Percentiles rank a stretch among this genome's conserved stretches.
phyloP scores from a whole-genome alignment of 352 stramenopile genomes.

The Bremia lactucae region DNA sequence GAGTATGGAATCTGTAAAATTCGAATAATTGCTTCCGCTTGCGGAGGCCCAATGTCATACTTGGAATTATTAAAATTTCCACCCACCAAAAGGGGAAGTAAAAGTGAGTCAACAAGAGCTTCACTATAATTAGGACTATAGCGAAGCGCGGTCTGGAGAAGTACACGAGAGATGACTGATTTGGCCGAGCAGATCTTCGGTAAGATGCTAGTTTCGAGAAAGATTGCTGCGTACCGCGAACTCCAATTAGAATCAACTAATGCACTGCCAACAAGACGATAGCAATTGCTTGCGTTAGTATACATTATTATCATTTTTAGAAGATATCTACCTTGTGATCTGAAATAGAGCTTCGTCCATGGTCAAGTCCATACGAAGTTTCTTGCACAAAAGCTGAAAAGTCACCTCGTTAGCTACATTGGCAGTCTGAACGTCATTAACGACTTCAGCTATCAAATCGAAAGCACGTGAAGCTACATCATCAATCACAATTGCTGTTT shows the following conservation, averaged over 20 bases:
- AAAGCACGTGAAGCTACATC: conserved; percentile 20
- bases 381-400: conserved; percentile 34
- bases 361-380: conserved; percentile 31
- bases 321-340: conserved; percentile 30
- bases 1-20: conserved; percentile 43
- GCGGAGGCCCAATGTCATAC: conserved; percentile 25
- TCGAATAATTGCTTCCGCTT: conserved; percentile 59
- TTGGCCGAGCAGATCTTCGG: conserved; percentile 43
- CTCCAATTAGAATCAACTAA: conserved; percentile 63
- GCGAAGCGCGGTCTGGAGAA: conserved; percentile 46
- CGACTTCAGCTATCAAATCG: conserved; percentile 42
- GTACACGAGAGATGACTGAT: conserved; percentile 62
- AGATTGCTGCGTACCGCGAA: conserved; percentile 51
- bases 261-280: conserved; percentile 18
- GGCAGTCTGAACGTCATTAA: conserved; percentile 47
- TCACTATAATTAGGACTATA: conserved; percentile 38
- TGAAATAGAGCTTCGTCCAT: conserved; percentile 56
- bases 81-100: conserved; percentile 40
- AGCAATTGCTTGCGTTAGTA: not conserved
- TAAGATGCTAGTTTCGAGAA: conserved; percentile 41
- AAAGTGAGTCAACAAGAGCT: conserved; percentile 37
- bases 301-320: not conserved
- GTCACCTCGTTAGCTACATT: conserved; percentile 41
- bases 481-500: conserved; percentile 20
- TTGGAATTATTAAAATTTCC: not conserved